Base-by-base conservation (phyloP, 164 flowering plant species). In the Annona squamosa region DNA sequence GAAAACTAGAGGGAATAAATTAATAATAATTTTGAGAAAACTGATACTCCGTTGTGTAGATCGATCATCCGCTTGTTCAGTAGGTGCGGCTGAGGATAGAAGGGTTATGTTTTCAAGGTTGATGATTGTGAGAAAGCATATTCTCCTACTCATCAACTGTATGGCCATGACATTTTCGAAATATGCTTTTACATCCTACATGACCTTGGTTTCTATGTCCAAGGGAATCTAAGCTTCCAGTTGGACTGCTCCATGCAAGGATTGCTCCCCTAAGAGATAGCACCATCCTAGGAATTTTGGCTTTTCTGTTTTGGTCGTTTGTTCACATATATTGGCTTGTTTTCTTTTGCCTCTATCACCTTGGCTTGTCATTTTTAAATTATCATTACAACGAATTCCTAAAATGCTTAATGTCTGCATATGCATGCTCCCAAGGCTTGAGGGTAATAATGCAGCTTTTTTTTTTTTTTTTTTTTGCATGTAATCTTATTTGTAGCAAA, bases 251-350 rank as follows among this genome's bases (percentile, higher is more conserved):
- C 61, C 37, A 47, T 42, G 16, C 66, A 66, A 43, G 74, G 71
- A 56, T 67, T 63, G 41, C 63, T 57, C 69, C 77, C 37, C 65
- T 69, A 48, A 64, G 73, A 45, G 64, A 70, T 75, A 70, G 52
- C 65, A 12, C 46, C 19, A 46, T 74, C 74, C 70, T 57, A 75
- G 74, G 26, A 66, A 63, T 41, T 46, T 62, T 45, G 48, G 45
- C 43, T 19, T 45, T 69, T 67, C 4, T 37, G 26, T 59, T 66
- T 73, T 67, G 70, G 48, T 46, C 18, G 45, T 67, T 73, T 67
- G 65, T 73, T 64, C 2, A 66, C n/a, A 7, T 48, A 16, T 19
- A 59, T 12, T 45, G 65, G 65, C 46, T 61, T 46, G 16, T 46
- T 46, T n/a, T 45, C 48, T 18, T 68, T 46, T 17, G 4, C n/a